Evolutionary conservation across 441 rosid species (phyloP), one percentile per base, ranked within the genome.

Genomic region (Sinapis alba): DNA sequence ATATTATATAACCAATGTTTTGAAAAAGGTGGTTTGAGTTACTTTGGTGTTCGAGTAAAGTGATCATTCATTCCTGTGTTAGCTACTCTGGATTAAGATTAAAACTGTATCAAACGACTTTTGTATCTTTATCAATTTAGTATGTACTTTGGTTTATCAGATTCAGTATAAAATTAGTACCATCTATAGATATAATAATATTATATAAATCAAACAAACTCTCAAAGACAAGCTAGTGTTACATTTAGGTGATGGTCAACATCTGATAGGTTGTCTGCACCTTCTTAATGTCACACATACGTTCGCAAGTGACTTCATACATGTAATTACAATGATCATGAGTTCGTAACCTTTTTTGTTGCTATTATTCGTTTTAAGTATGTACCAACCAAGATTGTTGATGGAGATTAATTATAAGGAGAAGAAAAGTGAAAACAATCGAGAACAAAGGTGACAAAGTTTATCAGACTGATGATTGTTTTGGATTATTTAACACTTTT

Each of bases 391-490:
- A n/a, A 62, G 7, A 26, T 43, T 65, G 58, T 67, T 67, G 38
- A 47, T 50, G 19, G 69, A 62, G 12, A 30, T 66, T 20, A 9
- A 21, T 30, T 30, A 16, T 16, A 19, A 15, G n/a, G 32, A 12
- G 30, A 24, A 15, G 0, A 32, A 18, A 51, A 72, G 53, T 12
- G 47, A 51, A 60, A 65, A 57, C 19, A 28, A 32, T 47, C 56
- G 62, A 68, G 68, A 50, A 7, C 30, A 67, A 47, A 74, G 15
- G 56, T 68, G 68, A 61, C 32, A 65, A 24, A 58, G 61, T 12
- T 75, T 51, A 62, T 59, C 43, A 4, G 21, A 66, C 38, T 66
- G 28, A 74, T 74, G 43, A 59, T 47, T 67, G 43, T 57, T 32
- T 59, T 1, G 3, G 7, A 0, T 13, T 32, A 38, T 62, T 21